phyloP scores from a whole-genome alignment of 345 rosid genomes.

The Nephelium lappaceum region DNA sequence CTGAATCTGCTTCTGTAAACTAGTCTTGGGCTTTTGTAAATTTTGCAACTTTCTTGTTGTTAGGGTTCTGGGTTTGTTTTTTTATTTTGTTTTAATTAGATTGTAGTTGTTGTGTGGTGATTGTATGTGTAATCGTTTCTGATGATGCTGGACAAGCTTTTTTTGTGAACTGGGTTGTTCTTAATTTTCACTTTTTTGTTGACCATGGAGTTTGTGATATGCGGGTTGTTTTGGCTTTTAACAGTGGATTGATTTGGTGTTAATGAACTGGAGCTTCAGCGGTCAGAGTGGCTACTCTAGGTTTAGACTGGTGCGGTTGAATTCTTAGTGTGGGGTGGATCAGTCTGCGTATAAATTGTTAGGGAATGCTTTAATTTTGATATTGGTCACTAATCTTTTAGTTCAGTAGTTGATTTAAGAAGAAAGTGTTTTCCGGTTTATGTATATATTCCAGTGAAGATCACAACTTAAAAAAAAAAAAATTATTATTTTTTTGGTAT shows the following conservation, averaged over 20 bases:
- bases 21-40: slow-evolving; percentile 22
- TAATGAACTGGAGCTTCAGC: slow-evolving; percentile 55
- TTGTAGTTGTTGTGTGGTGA: neutral
- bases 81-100: neutral
- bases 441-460: slow-evolving; percentile 14
- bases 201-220: slow-evolving; percentile 9
- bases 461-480: no score
- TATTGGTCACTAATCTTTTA: neutral
- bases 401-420: neutral
- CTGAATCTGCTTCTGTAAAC: neutral
- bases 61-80: slow-evolving; percentile 5
- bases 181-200: slow-evolving; percentile 26
- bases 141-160: neutral
- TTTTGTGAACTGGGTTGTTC: slow-evolving; percentile 24
- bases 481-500: no score
- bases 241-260: slow-evolving; percentile 44
- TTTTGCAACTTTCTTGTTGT: slow-evolving; percentile 13
- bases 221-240: slow-evolving; percentile 26
- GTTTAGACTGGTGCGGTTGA: slow-evolving; percentile 26
- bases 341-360: neutral
- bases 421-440: neutral
- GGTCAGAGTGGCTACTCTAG: slow-evolving; percentile 40
- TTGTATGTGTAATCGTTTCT: neutral
- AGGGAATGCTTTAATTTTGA: neutral
- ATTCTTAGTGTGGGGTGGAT: neutral